A percentile compares a stretch with the other conserved stretches of the same genome.
Conservation (phyloP, 768 basidiomycete genomes). For the Phylloporus arenicola region DNA sequence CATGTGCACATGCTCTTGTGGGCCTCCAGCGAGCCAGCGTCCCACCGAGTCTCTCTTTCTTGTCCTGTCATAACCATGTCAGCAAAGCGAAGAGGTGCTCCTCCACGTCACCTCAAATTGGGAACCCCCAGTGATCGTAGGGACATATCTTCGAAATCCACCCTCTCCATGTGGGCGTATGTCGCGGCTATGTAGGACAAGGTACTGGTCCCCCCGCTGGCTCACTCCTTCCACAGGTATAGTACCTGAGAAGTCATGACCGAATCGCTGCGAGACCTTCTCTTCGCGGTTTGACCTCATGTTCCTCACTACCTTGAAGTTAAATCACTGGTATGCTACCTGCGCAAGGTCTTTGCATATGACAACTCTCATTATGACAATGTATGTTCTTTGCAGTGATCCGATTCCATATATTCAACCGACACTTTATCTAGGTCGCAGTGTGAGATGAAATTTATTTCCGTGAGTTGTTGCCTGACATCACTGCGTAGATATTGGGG, state of each 20-base stretch:
- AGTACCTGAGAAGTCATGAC: constrained; percentile 10
- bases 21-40: not conserved
- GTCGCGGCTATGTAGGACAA: constrained; percentile 1
- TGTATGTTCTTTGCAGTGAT: constrained; percentile 33
- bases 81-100: constrained; percentile 5
- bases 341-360: constrained; percentile 36
- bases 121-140: constrained; percentile 6
- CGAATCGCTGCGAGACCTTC: not conserved
- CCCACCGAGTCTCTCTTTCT: not conserved
- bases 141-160: not conserved
- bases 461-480: not conserved
- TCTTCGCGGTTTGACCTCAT: constrained; percentile 7
- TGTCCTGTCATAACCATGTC: constrained; percentile 5
- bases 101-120: constrained; percentile 1
- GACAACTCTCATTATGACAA: constrained; percentile 60
- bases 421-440: constrained; percentile 39
- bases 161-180: constrained; percentile 8
- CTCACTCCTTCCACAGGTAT: constrained; percentile 9
- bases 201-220: not conserved
- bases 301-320: constrained; percentile 1
- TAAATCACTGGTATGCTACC: too few species aligned
- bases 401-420: not conserved
- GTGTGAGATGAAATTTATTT: constrained; percentile 37
- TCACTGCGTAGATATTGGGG: constrained; percentile 56
- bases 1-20: constrained; percentile 12